Evolutionary conservation across 768 basidiomycete genomes (phyloP).

Genomic region (Pleurotus giganteus): DNA sequence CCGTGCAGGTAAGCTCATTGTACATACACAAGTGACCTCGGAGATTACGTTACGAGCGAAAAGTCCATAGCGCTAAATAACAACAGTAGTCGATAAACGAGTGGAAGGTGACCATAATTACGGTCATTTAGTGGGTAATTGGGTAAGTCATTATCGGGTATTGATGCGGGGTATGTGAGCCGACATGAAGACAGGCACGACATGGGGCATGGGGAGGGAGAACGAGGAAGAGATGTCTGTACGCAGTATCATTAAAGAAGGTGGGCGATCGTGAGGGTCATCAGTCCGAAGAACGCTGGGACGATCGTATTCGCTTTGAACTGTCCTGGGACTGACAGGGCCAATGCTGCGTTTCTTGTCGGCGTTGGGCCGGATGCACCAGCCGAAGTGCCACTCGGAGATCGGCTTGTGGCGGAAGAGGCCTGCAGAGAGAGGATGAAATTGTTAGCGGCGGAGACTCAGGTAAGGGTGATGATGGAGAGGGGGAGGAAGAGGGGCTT

Average conservation of each 20-base stretch:
- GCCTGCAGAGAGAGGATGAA: background rate
- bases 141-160: no score
- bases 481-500: background rate
- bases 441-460: background rate
- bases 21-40: no score
- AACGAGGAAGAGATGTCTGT: no score
- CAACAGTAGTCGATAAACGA: no score
- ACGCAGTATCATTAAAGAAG: background rate
- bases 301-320: conserved; percentile 1
- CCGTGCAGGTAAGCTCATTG: no score
- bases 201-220: no score
- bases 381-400: background rate
- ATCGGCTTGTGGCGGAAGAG: background rate
- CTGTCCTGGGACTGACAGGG: conserved; percentile 1
- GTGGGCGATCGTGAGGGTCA: background rate
- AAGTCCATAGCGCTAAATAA: no score
- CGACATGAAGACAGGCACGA: no score
- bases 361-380: background rate
- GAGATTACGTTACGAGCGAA: no score
- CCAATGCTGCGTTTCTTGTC: conserved; percentile 3
- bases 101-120: no score
- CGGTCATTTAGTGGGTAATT: no score
- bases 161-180: no score
- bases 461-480: background rate
- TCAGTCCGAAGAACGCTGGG: background rate